Conservation (phyloP, 2,329 filamentous ascomycete species). For the Alternaria dauci region DNA sequence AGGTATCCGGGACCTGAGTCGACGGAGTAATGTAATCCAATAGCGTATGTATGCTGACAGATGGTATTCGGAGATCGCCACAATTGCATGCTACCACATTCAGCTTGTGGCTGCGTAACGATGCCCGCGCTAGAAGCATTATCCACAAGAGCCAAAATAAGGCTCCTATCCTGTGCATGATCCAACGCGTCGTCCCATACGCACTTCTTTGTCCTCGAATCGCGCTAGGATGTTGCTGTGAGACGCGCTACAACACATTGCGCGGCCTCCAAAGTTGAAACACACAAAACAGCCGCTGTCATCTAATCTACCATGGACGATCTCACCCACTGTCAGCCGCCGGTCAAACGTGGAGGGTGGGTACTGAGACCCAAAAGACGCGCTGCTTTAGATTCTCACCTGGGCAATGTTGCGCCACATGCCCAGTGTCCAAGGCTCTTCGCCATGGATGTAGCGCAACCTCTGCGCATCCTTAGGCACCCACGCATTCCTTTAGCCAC, state of each 20-base stretch:
- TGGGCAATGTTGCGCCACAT: constrained; percentile 1
- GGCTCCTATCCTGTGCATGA: background rate
- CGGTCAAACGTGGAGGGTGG: constrained; percentile 4
- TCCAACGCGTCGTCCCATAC: constrained; percentile 11
- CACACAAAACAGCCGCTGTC: constrained; percentile 11
- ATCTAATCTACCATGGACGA: constrained; percentile 14
- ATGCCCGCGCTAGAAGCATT: background rate
- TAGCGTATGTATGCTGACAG: background rate
- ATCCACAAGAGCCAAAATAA: constrained; percentile 5
- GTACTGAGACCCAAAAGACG: constrained; percentile 1
- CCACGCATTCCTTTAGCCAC: background rate
- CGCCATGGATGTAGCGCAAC: background rate
- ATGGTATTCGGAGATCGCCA: constrained; percentile 1
- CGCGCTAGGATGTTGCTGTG: constrained; percentile 4
- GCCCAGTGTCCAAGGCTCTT: background rate
- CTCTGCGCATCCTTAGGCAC: background rate
- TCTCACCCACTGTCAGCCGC: constrained; percentile 7
- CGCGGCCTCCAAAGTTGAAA: constrained; percentile 14
- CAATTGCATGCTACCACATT: background rate
- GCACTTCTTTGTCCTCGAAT: background rate
- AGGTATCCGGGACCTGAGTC: background rate
- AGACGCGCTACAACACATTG: constrained; percentile 10
- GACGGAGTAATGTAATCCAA: background rate
- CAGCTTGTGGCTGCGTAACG: constrained; percentile 6
- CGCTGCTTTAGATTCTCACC: background rate